Evolutionary conservation across 2,329 filamentous ascomycete species (phyloP).

Genomic region (Elsinoe ampelina): DNA sequence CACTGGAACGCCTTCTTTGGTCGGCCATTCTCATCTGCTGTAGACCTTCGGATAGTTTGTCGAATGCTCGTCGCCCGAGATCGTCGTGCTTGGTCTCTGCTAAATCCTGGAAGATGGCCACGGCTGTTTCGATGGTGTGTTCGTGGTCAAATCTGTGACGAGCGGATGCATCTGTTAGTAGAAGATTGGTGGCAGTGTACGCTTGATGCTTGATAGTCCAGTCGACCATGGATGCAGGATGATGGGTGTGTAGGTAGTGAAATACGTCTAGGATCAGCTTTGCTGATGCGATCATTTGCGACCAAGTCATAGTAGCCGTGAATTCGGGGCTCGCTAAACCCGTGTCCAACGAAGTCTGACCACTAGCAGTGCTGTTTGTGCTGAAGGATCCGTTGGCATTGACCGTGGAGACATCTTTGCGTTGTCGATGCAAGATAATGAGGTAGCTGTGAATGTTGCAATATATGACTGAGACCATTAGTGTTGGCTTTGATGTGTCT

Average conservation of each 20-base stretch:
- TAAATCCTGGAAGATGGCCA: conserved; percentile 4
- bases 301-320: conserved; percentile 24
- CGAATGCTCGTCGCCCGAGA: background rate
- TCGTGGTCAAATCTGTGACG: background rate
- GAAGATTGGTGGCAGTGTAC: conserved; percentile 43
- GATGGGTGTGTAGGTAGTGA: conserved; percentile 37
- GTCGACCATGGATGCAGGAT: conserved; percentile 37
- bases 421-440: conserved; percentile 41
- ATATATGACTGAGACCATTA: conserved; percentile 30
- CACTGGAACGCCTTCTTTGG: conserved; percentile 2
- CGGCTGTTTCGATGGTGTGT: conserved; percentile 3
- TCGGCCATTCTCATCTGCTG: background rate
- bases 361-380: background rate
- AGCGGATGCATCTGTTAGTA: conserved; percentile 23
- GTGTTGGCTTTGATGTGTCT: background rate
- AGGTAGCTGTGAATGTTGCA: conserved; percentile 42
- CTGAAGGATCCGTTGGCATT: background rate
- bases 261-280: conserved; percentile 36
- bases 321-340: background rate
- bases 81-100: background rate
- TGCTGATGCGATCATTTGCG: conserved; percentile 35
- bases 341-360: background rate
- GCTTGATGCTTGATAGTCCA: conserved; percentile 43
- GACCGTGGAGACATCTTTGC: conserved; percentile 24
- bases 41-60: background rate